phyloP scores from a whole-genome alignment of 1,284 basidiomycete genomes.

The Lentinula novae-zelandiae region DNA sequence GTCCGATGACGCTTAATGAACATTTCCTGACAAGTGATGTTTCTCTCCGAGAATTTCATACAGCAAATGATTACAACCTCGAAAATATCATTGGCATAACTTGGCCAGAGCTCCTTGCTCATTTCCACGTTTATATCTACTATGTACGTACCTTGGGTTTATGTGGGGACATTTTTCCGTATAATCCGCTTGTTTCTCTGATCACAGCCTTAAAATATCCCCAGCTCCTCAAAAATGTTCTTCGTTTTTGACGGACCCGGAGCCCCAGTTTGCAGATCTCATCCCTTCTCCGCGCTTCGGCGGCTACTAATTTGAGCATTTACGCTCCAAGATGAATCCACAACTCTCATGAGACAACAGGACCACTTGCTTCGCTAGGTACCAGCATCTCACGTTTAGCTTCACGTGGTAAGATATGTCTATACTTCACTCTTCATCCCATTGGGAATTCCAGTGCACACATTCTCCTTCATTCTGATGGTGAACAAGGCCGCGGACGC shows the following conservation, averaged over 20 bases:
- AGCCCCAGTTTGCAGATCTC: neutral
- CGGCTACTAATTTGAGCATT: neutral
- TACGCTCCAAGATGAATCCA: neutral
- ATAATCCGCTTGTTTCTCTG: no score
- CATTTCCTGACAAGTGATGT: no score
- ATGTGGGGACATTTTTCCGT: no score
- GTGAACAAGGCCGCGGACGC: neutral
- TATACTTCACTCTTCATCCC: neutral
- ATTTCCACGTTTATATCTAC: no score
- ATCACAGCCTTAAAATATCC: no score
- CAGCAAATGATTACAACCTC: neutral
- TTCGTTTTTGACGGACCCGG: neutral
- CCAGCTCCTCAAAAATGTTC: no score
- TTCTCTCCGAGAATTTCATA: no score
- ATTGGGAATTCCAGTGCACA: neutral
- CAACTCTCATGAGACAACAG: neutral
- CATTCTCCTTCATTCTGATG: neutral
- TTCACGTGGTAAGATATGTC: neutral
- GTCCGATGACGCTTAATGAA: no score
- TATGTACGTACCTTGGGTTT: no score
- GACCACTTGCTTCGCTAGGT: neutral
- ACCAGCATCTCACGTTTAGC: neutral
- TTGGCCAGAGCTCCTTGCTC: no score
- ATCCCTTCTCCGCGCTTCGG: neutral
- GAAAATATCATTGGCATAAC: no score